These are phyloP conservation scores for Ganoderma resinaceum DNA, from an alignment of 1,284 basidiomycete species.

Conservation along the genomic window DNA sequence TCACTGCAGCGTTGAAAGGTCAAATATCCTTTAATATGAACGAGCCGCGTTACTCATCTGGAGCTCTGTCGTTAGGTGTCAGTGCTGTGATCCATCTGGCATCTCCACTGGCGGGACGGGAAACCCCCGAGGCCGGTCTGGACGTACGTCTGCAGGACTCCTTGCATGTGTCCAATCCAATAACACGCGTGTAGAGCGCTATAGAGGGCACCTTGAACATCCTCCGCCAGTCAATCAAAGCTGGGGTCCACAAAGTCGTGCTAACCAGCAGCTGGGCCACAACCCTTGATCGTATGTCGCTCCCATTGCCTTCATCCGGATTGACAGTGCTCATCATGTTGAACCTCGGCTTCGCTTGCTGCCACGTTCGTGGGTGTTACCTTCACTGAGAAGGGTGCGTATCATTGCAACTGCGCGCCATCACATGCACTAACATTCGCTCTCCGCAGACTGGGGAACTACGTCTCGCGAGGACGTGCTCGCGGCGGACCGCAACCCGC, in stretches of 20 bases:
- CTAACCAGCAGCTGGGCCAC: constrained; percentile 32
- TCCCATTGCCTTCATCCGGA: neutral
- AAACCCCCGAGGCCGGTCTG: constrained; percentile 16
- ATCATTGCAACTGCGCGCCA: neutral
- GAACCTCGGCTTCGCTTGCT: neutral
- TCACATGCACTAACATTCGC: neutral
- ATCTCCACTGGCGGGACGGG: constrained; percentile 26
- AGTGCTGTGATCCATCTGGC: constrained; percentile 36
- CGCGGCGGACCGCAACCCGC: constrained; percentile 12
- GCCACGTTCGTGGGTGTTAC: neutral
- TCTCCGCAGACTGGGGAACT: constrained; percentile 29
- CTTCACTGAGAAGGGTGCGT: neutral
- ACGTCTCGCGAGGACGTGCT: constrained; percentile 29
- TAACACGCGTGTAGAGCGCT: constrained; percentile 22
- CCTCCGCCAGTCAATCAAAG: constrained; percentile 37
- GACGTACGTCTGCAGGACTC: constrained; percentile 8
- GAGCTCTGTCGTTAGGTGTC: constrained; percentile 24
- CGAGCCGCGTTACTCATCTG: neutral
- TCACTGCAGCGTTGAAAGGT: constrained; percentile 37
- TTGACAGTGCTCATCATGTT: neutral
- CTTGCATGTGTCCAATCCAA: neutral
- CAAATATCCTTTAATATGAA: neutral
- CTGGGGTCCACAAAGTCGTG: constrained; percentile 39
- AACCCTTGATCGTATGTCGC: constrained; percentile 15
- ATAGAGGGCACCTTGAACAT: constrained; percentile 40